Conservation (phyloP, 345 rosid species). For the Firmiana major region DNA sequence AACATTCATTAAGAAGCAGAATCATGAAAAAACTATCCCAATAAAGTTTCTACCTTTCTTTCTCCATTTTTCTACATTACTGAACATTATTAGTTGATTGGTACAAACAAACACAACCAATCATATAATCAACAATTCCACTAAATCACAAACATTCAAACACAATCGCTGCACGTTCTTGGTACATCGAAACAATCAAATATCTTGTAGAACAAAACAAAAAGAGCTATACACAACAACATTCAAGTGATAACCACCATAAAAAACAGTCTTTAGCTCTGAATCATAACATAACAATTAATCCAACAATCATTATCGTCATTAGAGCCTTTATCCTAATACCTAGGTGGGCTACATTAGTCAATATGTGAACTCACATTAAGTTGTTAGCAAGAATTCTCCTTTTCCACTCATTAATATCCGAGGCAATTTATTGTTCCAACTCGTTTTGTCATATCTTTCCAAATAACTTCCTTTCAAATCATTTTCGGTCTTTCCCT, state of each 20-base stretch:
- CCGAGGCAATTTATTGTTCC: no score
- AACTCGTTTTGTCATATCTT: no score
- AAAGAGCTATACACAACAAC: background rate
- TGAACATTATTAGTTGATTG: background rate
- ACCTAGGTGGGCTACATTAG: no score
- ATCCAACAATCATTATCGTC: no score
- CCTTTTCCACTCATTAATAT: no score
- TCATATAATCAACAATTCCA: background rate
- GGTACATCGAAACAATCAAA: no score
- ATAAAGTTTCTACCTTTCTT: background rate
- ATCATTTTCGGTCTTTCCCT: no score
- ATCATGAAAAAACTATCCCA: background rate
- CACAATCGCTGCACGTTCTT: background rate
- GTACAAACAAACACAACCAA: background rate
- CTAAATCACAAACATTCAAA: background rate
- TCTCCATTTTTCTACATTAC: background rate
- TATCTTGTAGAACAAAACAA: background rate
- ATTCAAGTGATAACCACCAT: background rate
- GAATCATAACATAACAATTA: background rate
- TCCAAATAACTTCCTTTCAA: no score
- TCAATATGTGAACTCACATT: no score
- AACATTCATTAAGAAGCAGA: conserved; percentile 5
- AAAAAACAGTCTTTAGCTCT: background rate
- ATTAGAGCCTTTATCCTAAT: no score
- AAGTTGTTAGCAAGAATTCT: no score